Evolutionary conservation across 2,329 filamentous ascomycete species (phyloP).

Genomic region (Polytolypa hystricis): DNA sequence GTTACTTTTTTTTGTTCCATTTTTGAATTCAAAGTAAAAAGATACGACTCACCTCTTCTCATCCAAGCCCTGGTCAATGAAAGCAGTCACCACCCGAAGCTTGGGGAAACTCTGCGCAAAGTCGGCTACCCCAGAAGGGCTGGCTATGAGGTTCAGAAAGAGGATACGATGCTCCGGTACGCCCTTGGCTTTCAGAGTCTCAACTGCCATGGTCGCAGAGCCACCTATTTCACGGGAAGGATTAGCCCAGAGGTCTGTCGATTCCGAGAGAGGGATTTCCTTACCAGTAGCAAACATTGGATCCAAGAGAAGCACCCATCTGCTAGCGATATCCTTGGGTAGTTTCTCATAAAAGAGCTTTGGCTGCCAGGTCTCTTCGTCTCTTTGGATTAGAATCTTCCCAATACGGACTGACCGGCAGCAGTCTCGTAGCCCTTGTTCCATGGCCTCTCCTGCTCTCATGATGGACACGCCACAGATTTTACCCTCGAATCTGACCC

Average conservation of each 20-base stretch:
- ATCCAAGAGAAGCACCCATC: conserved; percentile 89
- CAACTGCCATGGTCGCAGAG: conserved; percentile 92
- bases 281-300: conserved; percentile 98
- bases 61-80: conserved; percentile 91
- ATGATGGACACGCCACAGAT: conserved; percentile 98
- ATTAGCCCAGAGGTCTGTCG: not conserved
- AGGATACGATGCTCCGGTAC: conserved; percentile 92
- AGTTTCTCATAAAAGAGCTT: conserved; percentile 97
- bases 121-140: conserved; percentile 78
- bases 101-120: conserved; percentile 85
- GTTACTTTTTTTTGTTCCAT: conserved; percentile 3
- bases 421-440: conserved; percentile 90
- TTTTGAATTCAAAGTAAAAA: too few species aligned
- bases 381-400: conserved; percentile 94
- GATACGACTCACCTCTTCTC: conserved; percentile 81
- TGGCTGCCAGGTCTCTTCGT: conserved; percentile 86
- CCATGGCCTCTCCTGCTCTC: conserved; percentile 97
- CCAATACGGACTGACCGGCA: conserved; percentile 96
- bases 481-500: conserved; percentile 92
- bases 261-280: conserved; percentile 14
- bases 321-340: conserved; percentile 78
- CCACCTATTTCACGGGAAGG: conserved; percentile 49
- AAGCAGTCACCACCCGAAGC: conserved; percentile 84
- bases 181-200: conserved; percentile 78
- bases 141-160: conserved; percentile 96